These are phyloP conservation scores for Schoenoplectus triqueter DNA, from an alignment of 202 grass and related monocot species.

Conservation along the genomic window DNA sequence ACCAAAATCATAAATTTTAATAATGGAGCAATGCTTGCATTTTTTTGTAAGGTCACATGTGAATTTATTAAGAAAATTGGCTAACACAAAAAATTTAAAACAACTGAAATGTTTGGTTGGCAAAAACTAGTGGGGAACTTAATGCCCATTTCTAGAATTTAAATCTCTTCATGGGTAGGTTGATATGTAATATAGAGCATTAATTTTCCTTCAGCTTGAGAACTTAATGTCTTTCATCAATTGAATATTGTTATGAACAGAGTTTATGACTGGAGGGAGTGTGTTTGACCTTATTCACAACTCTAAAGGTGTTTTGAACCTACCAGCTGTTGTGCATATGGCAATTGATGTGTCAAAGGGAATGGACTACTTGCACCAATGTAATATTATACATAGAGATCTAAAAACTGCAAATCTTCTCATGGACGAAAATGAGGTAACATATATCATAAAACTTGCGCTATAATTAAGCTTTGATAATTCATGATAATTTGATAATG, in stretches of 20 bases:
- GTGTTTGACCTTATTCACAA: slow-evolving; percentile 83
- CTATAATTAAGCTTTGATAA: neutral
- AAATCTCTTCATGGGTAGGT: neutral
- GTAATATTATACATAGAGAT: slow-evolving; percentile 82
- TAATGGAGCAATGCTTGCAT: too few species aligned
- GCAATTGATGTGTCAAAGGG: slow-evolving; percentile 86
- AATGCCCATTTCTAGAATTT: neutral
- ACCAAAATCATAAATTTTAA: too few species aligned
- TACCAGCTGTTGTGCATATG: slow-evolving; percentile 62
- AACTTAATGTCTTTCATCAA: neutral
- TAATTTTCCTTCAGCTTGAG: neutral
- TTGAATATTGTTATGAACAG: slow-evolving; percentile 44
- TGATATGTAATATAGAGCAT: neutral
- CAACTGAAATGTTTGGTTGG: neutral
- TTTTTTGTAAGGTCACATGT: too few species aligned
- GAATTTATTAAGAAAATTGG: too few species aligned
- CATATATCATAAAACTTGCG: neutral
- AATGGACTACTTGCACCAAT: slow-evolving; percentile 92
- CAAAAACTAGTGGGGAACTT: neutral
- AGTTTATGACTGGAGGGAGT: slow-evolving; percentile 88
- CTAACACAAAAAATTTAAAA: neutral
- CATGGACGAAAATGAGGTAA: slow-evolving; percentile 67
- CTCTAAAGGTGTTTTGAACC: slow-evolving; percentile 56
- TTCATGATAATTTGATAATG: neutral
- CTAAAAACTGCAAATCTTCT: slow-evolving; percentile 88